Base-by-base conservation (phyloP, 306 rosid genomes). In the Rosa lucieae region DNA sequence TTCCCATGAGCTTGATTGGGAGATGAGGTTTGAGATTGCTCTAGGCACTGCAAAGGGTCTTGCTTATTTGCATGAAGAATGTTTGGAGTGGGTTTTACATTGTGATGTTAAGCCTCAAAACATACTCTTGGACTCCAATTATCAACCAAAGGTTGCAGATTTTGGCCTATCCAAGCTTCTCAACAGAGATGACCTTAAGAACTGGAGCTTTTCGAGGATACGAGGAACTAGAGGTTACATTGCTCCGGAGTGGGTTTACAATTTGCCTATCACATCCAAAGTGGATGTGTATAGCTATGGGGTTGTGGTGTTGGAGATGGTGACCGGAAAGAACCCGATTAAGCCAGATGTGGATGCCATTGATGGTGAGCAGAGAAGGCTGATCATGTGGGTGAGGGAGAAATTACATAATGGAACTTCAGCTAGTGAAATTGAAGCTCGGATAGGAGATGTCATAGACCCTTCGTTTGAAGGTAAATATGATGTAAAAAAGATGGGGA, bases 81-180 rank as follows among this genome's bases (percentile, higher is more conserved):
- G 90, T 55, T 81, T 87, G 77, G 92, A 89, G 35, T 87, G 92
- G 90, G 84, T 87, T 58, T 56, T 90, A 20, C 90, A 88, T 26
- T 88, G 88, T 13, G 90, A 90, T 53, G 88, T 88, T 59, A 90
- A 88, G 84, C 94, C 88, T 62, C 88, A 90, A 5, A 90, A 90
- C 62, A 85, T 85, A 67, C 85, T 85, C 2, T 46, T 90, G 1
- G 88, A 86, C 80, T 72, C 84, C 0, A 73, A 85, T 18, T 88
- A 81, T 47, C 67, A 72, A 1, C 84, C 94, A 12, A 90, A 90
- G 59, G 92, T 90, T 2, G 89, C 89, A 2, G 90, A 90, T 83
- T 89, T 87, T 62, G 92, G 87, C 3, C 4, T 89, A 26, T 87
- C 90, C 5, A 86, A 89, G 53, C 6, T 85, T 3, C 32, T 77